Conservation (phyloP, 495 filamentous ascomycete genomes). For the Neurospora sp. region DNA sequence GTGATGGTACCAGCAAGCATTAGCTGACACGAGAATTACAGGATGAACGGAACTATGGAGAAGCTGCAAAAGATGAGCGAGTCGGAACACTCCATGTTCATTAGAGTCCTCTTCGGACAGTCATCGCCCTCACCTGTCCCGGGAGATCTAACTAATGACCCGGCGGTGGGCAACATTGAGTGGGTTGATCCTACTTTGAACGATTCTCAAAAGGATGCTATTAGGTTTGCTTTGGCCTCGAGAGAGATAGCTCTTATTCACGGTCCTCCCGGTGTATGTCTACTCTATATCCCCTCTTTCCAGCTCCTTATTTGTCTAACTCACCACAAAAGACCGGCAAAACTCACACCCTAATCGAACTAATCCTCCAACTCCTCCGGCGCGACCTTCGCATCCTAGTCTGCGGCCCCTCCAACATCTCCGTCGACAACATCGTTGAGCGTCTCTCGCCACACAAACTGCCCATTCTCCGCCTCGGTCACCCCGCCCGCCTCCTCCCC, state of each 20-base stretch:
- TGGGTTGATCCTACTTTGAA: slow-evolving; percentile 79
- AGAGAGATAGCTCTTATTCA: slow-evolving; percentile 87
- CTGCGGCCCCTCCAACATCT: slow-evolving; percentile 92
- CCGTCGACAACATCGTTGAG: slow-evolving; percentile 98
- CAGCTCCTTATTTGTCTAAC: not conserved
- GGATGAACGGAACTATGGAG: slow-evolving; percentile 87
- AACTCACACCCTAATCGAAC: slow-evolving; percentile 91
- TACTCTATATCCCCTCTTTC: not conserved
- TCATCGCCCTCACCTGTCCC: slow-evolving; percentile 48
- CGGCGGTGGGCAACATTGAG: slow-evolving; percentile 40
- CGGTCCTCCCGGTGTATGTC: slow-evolving; percentile 70
- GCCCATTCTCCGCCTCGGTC: slow-evolving; percentile 81
- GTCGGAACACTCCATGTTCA: slow-evolving; percentile 60
- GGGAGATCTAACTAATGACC: slow-evolving; percentile 26
- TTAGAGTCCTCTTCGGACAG: slow-evolving; percentile 75
- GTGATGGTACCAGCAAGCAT: not conserved
- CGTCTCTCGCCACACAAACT: slow-evolving; percentile 73
- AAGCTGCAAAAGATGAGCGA: slow-evolving; percentile 63
- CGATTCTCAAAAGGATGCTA: slow-evolving; percentile 82
- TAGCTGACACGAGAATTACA: slow-evolving; percentile 13
- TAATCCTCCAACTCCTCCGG: slow-evolving; percentile 76
- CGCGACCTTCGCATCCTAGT: slow-evolving; percentile 69
- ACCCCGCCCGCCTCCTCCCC: slow-evolving; percentile 84
- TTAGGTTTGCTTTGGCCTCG: slow-evolving; percentile 76
- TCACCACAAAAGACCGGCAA: slow-evolving; percentile 61